These are phyloP conservation scores for Alloteropsis semialata DNA, from an alignment of 176 grass and related monocot genomes.

Conservation along the genomic window DNA sequence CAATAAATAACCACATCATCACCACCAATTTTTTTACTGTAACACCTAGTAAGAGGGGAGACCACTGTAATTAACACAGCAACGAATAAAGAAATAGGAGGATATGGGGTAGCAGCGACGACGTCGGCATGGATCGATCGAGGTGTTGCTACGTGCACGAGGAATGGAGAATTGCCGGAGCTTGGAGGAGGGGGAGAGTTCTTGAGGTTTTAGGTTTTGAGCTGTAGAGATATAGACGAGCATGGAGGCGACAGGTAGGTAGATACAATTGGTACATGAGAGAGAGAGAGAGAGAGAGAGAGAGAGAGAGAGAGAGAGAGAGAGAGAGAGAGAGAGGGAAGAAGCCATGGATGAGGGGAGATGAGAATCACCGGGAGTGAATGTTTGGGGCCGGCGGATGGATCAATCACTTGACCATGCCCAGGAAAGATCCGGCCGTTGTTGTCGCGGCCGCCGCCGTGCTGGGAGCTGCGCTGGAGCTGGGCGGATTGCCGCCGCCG, in stretches of 20 bases:
- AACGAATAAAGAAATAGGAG: slow-evolving; percentile 51
- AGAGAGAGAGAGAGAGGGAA: no score
- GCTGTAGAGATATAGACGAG: slow-evolving; percentile 27
- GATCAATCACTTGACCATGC: slow-evolving; percentile 78
- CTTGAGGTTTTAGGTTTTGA: slow-evolving; percentile 44
- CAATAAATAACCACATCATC: slow-evolving; percentile 81
- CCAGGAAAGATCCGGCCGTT: slow-evolving; percentile 84
- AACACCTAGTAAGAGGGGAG: slow-evolving; percentile 24
- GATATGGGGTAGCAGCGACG: slow-evolving; percentile 17
- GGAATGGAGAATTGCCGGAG: slow-evolving; percentile 36
- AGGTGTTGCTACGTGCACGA: slow-evolving; percentile 40
- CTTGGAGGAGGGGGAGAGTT: slow-evolving; percentile 7
- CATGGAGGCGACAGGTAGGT: slow-evolving; percentile 36
- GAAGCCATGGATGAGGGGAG: slow-evolving; percentile 19
- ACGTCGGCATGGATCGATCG: not conserved
- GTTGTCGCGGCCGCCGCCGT: slow-evolving; percentile 51
- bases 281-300: no score
- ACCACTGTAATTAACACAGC: slow-evolving; percentile 42
- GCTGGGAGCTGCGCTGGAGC: slow-evolving; percentile 33
- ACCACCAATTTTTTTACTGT: slow-evolving; percentile 29
- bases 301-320: no score
- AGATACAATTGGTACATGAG: slow-evolving; percentile 63
- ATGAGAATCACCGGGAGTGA: slow-evolving; percentile 28
- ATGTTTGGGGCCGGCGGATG: not conserved
- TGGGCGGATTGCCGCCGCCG: slow-evolving; percentile 26